phyloP scores from a whole-genome alignment of 768 basidiomycete genomes.

The Xerocomellus chrysenteron region DNA sequence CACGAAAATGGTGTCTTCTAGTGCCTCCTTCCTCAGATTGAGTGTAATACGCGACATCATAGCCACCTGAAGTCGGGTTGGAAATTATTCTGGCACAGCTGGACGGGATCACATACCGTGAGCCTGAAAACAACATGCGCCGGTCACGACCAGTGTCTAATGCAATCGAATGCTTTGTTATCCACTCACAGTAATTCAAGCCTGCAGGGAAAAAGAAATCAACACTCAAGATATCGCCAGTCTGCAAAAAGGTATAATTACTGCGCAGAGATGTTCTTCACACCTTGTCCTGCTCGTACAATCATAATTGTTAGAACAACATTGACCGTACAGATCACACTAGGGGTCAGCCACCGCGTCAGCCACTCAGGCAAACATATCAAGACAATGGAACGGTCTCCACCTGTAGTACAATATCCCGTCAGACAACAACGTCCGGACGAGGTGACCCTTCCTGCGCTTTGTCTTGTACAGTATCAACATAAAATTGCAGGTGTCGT shows the following conservation, averaged over 20 bases:
- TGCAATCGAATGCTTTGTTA: not conserved
- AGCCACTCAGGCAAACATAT: not conserved
- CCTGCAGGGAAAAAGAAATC: conserved; percentile 12
- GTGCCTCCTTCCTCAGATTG: conserved; percentile 46
- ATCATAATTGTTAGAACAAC: conserved; percentile 41
- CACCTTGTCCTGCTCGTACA: conserved; percentile 22
- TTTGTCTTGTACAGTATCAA: conserved; percentile 35
- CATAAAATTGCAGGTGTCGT: conserved; percentile 37
- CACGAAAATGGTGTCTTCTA: not conserved
- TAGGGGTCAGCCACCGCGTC: conserved; percentile 11
- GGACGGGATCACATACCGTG: conserved; percentile 9
- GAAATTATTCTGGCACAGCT: not conserved
- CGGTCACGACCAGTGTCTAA: conserved; percentile 32
- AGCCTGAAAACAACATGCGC: conserved; percentile 28
- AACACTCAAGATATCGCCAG: not conserved
- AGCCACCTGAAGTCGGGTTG: conserved; percentile 39
- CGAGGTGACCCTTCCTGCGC: conserved; percentile 16
- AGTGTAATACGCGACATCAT: conserved; percentile 73
- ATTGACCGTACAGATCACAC: conserved; percentile 40
- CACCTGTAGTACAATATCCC: conserved; percentile 39
- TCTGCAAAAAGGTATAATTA: not conserved
- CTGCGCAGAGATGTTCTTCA: conserved; percentile 41
- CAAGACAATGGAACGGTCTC: not conserved
- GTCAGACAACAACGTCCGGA: conserved; percentile 30
- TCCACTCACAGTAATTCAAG: conserved; percentile 41